These are phyloP conservation scores for Sclerotinia trifoliorum DNA, from an alignment of 2,329 filamentous ascomycete genomes.

Conservation along the genomic window DNA sequence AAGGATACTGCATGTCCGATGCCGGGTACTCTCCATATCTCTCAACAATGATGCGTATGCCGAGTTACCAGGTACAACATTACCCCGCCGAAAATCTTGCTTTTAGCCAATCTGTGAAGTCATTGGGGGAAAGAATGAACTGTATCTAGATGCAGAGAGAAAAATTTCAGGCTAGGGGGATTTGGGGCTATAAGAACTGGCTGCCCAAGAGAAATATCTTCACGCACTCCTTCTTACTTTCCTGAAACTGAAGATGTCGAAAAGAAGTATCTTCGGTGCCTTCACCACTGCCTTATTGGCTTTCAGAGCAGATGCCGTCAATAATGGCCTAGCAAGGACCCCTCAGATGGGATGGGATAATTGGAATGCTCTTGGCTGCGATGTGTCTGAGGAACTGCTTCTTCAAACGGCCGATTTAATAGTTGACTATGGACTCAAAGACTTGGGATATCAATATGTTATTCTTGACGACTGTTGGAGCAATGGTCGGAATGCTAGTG, in stretches of 20 bases:
- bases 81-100: conserved; percentile 16
- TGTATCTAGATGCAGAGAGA: background rate
- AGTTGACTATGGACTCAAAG: conserved; percentile 50
- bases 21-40: conserved; percentile 4
- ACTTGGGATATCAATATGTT: conserved; percentile 57
- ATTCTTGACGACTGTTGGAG: conserved; percentile 56
- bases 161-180: background rate
- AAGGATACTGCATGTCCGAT: background rate
- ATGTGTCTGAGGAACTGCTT: conserved; percentile 52
- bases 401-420: conserved; percentile 48
- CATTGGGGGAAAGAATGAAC: background rate
- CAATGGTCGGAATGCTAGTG: conserved; percentile 44
- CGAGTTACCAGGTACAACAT: background rate
- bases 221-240: background rate
- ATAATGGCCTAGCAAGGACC: conserved; percentile 45
- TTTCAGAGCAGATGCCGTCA: conserved; percentile 34
- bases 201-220: background rate
- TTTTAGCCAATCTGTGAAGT: conserved; percentile 10
- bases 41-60: background rate
- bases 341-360: conserved; percentile 46
- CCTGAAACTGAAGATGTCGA: conserved; percentile 11
- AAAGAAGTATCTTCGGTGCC: conserved; percentile 15
- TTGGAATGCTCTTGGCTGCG: conserved; percentile 54
- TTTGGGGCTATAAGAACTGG: background rate
- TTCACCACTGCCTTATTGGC: conserved; percentile 26